These are phyloP conservation scores for Nakazawaea laoshanensis DNA, from an alignment of 805 yeast species.

Conservation along the genomic window DNA sequence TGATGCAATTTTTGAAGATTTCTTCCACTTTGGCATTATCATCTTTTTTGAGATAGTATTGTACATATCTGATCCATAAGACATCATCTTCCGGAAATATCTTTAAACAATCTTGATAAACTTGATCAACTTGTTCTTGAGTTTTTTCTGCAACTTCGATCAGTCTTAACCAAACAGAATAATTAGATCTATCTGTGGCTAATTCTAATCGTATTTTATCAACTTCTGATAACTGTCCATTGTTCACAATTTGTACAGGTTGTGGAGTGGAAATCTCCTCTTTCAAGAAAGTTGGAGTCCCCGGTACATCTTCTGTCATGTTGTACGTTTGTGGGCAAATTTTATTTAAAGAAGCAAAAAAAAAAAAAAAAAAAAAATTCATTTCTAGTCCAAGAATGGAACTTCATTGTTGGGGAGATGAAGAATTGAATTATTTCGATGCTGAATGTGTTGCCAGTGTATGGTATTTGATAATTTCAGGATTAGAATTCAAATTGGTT, in stretches of 20 bases:
- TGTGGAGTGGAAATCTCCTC: conserved; percentile 7
- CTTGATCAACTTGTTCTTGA: conserved; percentile 30
- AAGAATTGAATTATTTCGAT: conserved; percentile 33
- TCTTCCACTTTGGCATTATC: conserved; percentile 55
- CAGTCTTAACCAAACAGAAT: conserved; percentile 47
- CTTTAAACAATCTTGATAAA: conserved; percentile 51
- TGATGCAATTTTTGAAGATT: conserved; percentile 56
- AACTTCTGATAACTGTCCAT: no score
- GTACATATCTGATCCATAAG: conserved; percentile 71
- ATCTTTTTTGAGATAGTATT: conserved; percentile 52
- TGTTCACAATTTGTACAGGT: no score
- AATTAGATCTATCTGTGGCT: conserved; percentile 42
- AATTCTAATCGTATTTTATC: conserved; percentile 48
- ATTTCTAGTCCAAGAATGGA: conserved; percentile 13
- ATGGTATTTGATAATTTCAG: conserved; percentile 29
- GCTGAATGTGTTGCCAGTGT: conserved; percentile 42
- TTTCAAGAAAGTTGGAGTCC: conserved; percentile 11
- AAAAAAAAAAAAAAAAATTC: neutral
- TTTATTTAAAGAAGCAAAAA: neutral
- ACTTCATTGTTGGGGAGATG: conserved; percentile 49
- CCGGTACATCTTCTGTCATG: conserved; percentile 10
- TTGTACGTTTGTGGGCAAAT: neutral
- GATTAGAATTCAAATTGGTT: conserved; percentile 26
- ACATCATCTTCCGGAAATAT: conserved; percentile 62
- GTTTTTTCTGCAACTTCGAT: conserved; percentile 45